Evolutionary conservation across 2,329 filamentous ascomycete species (phyloP).

Genomic region (Fusarium sp.): DNA sequence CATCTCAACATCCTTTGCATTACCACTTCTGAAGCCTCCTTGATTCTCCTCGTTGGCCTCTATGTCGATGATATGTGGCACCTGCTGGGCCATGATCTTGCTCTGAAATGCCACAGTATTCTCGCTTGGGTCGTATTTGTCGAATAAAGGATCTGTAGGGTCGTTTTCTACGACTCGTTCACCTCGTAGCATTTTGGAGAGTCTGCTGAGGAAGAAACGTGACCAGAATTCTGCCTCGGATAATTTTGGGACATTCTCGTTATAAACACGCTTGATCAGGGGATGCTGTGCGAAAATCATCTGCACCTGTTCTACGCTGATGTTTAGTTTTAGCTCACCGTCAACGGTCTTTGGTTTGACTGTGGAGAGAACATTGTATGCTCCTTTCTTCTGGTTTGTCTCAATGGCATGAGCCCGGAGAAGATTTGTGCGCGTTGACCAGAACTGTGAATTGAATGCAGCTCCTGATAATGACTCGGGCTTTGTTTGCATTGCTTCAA

Average conservation of each 20-base stretch:
- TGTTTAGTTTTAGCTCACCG: slow-evolving; percentile 77
- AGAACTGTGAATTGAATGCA: slow-evolving; percentile 92
- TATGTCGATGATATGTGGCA: slow-evolving; percentile 91
- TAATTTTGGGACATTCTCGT: slow-evolving; percentile 88
- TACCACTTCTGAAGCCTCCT: slow-evolving; percentile 82
- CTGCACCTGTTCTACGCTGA: slow-evolving; percentile 91
- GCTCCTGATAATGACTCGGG: slow-evolving; percentile 83
- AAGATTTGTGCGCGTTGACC: slow-evolving; percentile 87
- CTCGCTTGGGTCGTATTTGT: slow-evolving; percentile 83
- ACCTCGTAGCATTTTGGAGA: slow-evolving; percentile 92
- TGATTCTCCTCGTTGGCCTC: slow-evolving; percentile 96
- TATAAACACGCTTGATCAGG: slow-evolving; percentile 88
- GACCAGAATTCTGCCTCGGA: slow-evolving; percentile 89
- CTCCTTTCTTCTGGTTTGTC: slow-evolving; percentile 83
- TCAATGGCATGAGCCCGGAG: slow-evolving; percentile 93
- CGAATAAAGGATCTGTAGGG: slow-evolving; percentile 80
- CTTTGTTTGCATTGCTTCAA: slow-evolving; percentile 84
- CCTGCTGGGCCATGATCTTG: slow-evolving; percentile 69
- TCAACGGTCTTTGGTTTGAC: slow-evolving; percentile 73
- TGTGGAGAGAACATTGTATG: slow-evolving; percentile 92
- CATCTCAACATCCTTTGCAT: slow-evolving; percentile 91
- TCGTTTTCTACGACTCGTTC: slow-evolving; percentile 86
- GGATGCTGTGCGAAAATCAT: slow-evolving; percentile 95
- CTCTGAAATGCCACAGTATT: slow-evolving; percentile 66
- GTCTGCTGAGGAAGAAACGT: slow-evolving; percentile 88